phyloP scores from a whole-genome alignment of 441 rosid genomes.

The Populus hybrid region DNA sequence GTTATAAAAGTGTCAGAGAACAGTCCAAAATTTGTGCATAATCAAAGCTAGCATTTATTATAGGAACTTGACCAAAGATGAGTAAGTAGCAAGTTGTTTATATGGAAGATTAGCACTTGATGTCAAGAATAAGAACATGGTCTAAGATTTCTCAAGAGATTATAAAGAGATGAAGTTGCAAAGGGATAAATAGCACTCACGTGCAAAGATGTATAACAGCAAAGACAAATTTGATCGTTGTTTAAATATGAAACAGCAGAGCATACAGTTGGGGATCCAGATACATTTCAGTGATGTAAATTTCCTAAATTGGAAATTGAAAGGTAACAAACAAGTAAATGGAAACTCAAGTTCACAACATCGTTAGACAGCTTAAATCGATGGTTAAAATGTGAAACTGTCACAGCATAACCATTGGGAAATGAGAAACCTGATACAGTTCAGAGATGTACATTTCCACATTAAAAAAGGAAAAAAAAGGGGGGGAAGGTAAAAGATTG shows the following conservation, averaged over 20 bases:
- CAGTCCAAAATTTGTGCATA: not conserved
- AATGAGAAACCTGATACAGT: not conserved
- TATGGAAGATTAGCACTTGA: not conserved
- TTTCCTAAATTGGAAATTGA: not conserved
- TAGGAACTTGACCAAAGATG: not conserved
- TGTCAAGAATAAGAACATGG: not conserved
- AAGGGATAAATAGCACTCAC: not conserved
- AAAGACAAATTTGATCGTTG: not conserved
- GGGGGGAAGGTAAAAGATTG: not conserved
- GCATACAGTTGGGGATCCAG: not conserved
- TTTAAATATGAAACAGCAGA: not conserved
- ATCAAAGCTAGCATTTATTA: not conserved
- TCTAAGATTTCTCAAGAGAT: not conserved
- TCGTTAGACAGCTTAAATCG: too few species aligned
- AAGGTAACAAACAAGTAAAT: not conserved
- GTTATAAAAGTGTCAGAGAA: slow-evolving; percentile 8
- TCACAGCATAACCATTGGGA: not conserved
- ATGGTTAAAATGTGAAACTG: not conserved
- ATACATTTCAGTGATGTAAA: not conserved
- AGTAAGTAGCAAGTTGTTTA: not conserved
- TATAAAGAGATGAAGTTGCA: not conserved
- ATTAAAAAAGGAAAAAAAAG: too few species aligned
- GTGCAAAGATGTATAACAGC: not conserved
- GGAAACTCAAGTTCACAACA: not conserved
- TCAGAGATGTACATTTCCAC: not conserved